Conservation (phyloP, 2,329 filamentous ascomycete genomes). For the Trichoderma brevicompactum region DNA sequence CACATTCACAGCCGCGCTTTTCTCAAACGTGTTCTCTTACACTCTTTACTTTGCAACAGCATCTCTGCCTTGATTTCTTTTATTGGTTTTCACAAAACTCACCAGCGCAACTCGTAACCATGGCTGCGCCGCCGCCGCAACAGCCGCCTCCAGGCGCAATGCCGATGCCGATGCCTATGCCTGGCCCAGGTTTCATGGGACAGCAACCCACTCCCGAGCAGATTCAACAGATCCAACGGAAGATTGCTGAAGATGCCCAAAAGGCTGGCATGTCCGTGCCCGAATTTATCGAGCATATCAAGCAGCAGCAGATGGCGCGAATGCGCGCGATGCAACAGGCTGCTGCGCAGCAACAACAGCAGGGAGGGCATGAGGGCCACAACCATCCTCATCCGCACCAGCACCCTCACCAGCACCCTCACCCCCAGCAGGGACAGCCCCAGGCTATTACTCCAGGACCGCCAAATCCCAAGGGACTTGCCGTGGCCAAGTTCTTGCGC, state of each 20-base stretch:
- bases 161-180: slow-evolving; percentile 40
- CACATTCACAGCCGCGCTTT: slow-evolving; percentile 9
- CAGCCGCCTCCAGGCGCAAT: slow-evolving; percentile 33
- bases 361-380: slow-evolving; percentile 35
- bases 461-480: slow-evolving; percentile 85
- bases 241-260: slow-evolving; percentile 80
- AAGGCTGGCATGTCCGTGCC: slow-evolving; percentile 84
- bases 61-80: slow-evolving; percentile 13
- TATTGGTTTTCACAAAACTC: neutral
- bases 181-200: slow-evolving; percentile 37
- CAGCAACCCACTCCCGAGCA: slow-evolving; percentile 77
- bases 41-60: too few relatives aligned
- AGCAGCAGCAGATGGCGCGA: slow-evolving; percentile 59
- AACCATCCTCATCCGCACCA: slow-evolving; percentile 38
- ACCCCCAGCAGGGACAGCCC: slow-evolving; percentile 52
- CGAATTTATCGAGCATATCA: slow-evolving; percentile 76
- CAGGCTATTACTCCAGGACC: slow-evolving; percentile 77
- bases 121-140: slow-evolving; percentile 39
- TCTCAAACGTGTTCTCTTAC: slow-evolving; percentile 28
- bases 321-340: slow-evolving; percentile 51
- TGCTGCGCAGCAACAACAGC: slow-evolving; percentile 40
- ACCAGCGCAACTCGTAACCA: slow-evolving; percentile 29
- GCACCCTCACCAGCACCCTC: slow-evolving; percentile 43
- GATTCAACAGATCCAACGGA: slow-evolving; percentile 80
- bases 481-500: slow-evolving; percentile 85